Conservation (phyloP, 2,329 filamentous ascomycete species). For the Aspergillus sp. region DNA sequence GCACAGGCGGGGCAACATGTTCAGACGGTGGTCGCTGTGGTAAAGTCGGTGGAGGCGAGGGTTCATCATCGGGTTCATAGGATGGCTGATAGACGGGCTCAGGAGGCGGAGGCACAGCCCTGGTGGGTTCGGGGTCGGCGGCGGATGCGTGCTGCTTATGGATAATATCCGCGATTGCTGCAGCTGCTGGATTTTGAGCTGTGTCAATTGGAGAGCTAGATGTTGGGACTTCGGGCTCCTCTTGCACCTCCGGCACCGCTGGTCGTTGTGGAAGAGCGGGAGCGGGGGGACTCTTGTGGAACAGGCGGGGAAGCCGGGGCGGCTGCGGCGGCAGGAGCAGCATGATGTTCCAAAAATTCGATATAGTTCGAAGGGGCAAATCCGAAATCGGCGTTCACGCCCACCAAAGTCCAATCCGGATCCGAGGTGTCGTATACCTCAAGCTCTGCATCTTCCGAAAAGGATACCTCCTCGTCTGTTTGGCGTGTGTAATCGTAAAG, state of each 20-base stretch:
- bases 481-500: conserved; percentile 97
- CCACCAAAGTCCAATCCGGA: conserved; percentile 94
- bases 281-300: conserved; percentile 19
- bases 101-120: conserved; percentile 30
- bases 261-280: conserved; percentile 19
- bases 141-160: conserved; percentile 34
- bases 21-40: conserved; percentile 60
- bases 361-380: conserved; percentile 98
- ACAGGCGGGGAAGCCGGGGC: conserved; percentile 16
- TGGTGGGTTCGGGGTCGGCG: conserved; percentile 21
- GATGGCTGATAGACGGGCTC: conserved; percentile 55
- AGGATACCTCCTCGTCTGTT: conserved; percentile 96
- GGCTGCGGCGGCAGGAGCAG: conserved; percentile 40
- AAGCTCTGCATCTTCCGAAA: conserved; percentile 79
- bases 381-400: conserved; percentile 77
- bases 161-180: conserved; percentile 50
- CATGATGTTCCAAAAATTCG: conserved; percentile 54
- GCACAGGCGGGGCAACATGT: conserved; percentile 52
- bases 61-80: conserved; percentile 61
- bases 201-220: conserved; percentile 38
- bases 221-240: conserved; percentile 19
- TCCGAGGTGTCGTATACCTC: conserved; percentile 86
- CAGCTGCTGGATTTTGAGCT: conserved; percentile 49
- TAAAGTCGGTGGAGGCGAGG: conserved; percentile 52
- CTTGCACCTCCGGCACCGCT: conserved; percentile 7